Evolutionary conservation across 2,329 filamentous ascomycete genomes (phyloP).

Genomic region (Tolypocladium nubicola): DNA sequence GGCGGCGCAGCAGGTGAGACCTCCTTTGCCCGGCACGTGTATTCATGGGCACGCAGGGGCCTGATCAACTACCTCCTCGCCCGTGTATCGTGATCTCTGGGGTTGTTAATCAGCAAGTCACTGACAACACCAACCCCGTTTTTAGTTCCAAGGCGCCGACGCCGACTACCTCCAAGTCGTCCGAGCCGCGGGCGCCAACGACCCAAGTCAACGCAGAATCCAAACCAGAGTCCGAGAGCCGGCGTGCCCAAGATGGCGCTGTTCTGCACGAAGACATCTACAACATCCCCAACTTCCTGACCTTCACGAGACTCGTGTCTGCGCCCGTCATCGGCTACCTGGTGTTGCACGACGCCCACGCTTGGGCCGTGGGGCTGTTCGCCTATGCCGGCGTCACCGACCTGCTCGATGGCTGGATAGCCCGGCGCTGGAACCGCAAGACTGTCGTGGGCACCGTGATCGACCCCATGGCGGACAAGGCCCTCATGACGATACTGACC

Average conservation of each 20-base stretch:
- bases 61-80: background rate
- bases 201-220: background rate
- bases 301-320: conserved; percentile 71
- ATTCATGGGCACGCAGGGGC: background rate
- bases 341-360: conserved; percentile 72
- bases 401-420: conserved; percentile 88
- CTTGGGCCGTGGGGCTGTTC: conserved; percentile 74
- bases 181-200: background rate
- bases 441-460: conserved; percentile 93
- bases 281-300: conserved; percentile 90
- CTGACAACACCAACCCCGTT: background rate
- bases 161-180: background rate
- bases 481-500: conserved; percentile 86
- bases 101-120: background rate
- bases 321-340: conserved; percentile 84
- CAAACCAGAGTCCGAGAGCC: background rate
- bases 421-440: conserved; percentile 73
- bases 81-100: background rate
- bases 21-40: background rate
- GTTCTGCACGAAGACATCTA: conserved; percentile 77
- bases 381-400: conserved; percentile 88
- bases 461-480: conserved; percentile 95
- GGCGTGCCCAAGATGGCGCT: background rate
- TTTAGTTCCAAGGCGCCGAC: background rate
- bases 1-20: background rate